Conservation (phyloP, 2,329 filamentous ascomycete species). For the Setomelanomma holmii region DNA sequence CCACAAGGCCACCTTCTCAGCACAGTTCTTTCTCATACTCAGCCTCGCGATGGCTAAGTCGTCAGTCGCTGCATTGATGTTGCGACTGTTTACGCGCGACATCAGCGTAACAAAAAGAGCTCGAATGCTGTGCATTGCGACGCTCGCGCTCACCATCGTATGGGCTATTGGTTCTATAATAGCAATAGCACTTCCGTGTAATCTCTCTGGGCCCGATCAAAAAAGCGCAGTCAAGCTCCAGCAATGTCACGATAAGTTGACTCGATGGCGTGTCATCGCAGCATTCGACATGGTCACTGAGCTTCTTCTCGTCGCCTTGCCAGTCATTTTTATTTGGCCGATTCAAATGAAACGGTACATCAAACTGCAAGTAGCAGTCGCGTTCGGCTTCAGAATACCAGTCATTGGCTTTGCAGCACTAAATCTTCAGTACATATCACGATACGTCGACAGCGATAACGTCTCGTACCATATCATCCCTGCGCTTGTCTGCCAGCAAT, state of each 20-base stretch:
- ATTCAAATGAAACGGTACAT: slow-evolving; percentile 36
- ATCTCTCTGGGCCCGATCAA: slow-evolving; percentile 1
- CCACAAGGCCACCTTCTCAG: slow-evolving; percentile 25
- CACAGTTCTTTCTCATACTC: slow-evolving; percentile 33
- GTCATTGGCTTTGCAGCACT: slow-evolving; percentile 12
- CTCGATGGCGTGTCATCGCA: slow-evolving; percentile 32
- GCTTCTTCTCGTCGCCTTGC: slow-evolving; percentile 25
- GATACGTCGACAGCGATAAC: slow-evolving; percentile 4
- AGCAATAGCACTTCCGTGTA: slow-evolving; percentile 11
- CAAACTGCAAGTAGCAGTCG: slow-evolving; percentile 34
- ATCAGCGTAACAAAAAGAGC: slow-evolving; percentile 15
- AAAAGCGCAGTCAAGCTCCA: background rate
- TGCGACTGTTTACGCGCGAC: slow-evolving; percentile 37
- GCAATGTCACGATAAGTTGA: slow-evolving; percentile 10
- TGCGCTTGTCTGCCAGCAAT: slow-evolving; percentile 35
- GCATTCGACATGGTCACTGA: slow-evolving; percentile 34
- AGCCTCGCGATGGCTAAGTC: slow-evolving; percentile 32
- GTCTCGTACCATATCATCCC: too few relatives aligned
- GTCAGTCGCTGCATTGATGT: slow-evolving; percentile 39
- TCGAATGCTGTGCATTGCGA: slow-evolving; percentile 13
- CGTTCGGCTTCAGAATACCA: slow-evolving; percentile 33
- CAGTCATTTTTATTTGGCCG: slow-evolving; percentile 29
- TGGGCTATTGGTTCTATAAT: slow-evolving; percentile 39
- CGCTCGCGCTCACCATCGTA: slow-evolving; percentile 20
- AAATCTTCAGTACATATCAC: slow-evolving; percentile 21